These are phyloP conservation scores for Truncatella angustata DNA, from an alignment of 2,329 filamentous ascomycete species.

Conservation along the genomic window DNA sequence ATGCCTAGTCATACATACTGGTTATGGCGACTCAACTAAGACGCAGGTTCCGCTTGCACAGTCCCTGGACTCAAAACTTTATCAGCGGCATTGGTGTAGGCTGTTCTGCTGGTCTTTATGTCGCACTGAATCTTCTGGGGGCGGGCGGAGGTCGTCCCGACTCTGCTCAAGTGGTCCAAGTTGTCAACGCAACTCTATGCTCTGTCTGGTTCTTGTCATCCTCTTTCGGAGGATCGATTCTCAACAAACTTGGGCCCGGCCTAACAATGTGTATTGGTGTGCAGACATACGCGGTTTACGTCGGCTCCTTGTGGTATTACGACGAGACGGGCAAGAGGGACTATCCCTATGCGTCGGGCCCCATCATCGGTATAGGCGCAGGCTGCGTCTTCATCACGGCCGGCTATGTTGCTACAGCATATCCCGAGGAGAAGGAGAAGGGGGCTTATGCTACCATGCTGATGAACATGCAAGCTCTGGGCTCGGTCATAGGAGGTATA, in stretches of 20 bases:
- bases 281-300: conserved; percentile 24
- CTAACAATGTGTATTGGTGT: conserved; percentile 21
- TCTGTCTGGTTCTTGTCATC: conserved; percentile 27
- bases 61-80: conserved; percentile 1
- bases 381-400: conserved; percentile 29
- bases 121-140: conserved; percentile 18
- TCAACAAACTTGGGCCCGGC: conserved; percentile 25
- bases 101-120: conserved; percentile 5
- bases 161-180: conserved; percentile 23
- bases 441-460: conserved; percentile 27
- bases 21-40: background rate
- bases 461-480: conserved; percentile 28
- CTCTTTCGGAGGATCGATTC: conserved; percentile 23
- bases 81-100: conserved; percentile 9
- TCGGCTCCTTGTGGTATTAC: conserved; percentile 28
- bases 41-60: background rate
- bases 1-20: background rate
- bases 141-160: conserved; percentile 26
- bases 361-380: conserved; percentile 27
- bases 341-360: conserved; percentile 22
- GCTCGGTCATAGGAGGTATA: conserved; percentile 25
- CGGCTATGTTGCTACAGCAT: conserved; percentile 30
- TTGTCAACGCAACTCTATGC: conserved; percentile 25
- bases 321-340: conserved; percentile 21
- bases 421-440: conserved; percentile 31